phyloP scores from a whole-genome alignment of 225 moss, liverwort and hornwort species.

The Asterella californica region DNA sequence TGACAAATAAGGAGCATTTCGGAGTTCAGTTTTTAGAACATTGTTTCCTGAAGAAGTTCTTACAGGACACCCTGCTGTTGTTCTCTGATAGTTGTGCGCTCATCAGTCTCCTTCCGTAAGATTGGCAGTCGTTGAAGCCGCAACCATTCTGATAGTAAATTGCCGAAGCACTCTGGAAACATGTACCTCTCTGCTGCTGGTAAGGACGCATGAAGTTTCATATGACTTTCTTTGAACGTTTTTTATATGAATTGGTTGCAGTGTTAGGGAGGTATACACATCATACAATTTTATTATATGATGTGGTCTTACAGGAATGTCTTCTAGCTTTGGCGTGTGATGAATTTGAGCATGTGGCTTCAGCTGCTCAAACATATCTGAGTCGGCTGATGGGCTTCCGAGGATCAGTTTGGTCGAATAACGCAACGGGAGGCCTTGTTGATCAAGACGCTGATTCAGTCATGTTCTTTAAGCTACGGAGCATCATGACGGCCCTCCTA shows the following conservation, averaged over 20 bases:
- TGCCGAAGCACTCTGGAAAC: slow-evolving; percentile 64
- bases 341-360: slow-evolving; percentile 79
- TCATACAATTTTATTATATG: background rate
- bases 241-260: background rate
- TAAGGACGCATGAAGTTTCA: slow-evolving; percentile 22
- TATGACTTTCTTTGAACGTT: background rate
- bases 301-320: slow-evolving; percentile 69
- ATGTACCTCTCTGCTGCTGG: slow-evolving; percentile 69
- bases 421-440: background rate
- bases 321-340: slow-evolving; percentile 92
- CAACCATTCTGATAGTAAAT: slow-evolving; percentile 65
- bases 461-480: slow-evolving; percentile 25
- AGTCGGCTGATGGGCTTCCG: slow-evolving; percentile 34
- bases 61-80: slow-evolving; percentile 5
- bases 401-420: background rate
- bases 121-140: slow-evolving; percentile 75
- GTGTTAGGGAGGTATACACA: background rate
- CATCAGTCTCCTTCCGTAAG: slow-evolving; percentile 86
- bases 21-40: background rate
- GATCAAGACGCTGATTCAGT: background rate
- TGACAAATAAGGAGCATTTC: background rate
- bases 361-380: slow-evolving; percentile 67
- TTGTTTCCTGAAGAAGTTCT: background rate
- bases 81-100: slow-evolving; percentile 61
- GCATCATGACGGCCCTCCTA: slow-evolving; percentile 47